Conservation (phyloP, 345 rosid genomes). For the Stellera chamaejasme region DNA sequence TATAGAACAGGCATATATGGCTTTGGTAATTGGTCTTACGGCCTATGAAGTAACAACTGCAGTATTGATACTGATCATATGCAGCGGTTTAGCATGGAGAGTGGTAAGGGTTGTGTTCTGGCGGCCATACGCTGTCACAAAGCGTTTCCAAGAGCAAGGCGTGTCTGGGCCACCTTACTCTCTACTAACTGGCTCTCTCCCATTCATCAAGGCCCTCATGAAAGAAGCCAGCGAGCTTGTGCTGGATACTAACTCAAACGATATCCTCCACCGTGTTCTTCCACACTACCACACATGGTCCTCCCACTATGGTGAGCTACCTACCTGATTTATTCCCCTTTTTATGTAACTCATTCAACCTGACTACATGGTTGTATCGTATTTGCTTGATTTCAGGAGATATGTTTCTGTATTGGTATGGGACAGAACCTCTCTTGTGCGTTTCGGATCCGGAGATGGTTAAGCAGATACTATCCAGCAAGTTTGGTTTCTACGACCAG, state of each 20-base stretch:
- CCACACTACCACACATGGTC: constrained; percentile 26
- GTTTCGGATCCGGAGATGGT: constrained; percentile 19
- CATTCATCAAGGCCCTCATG: constrained; percentile 13
- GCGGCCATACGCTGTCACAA: constrained; percentile 25
- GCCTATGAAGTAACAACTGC: too few relatives aligned
- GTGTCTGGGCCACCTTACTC: constrained; percentile 20
- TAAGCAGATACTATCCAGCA: constrained; percentile 24
- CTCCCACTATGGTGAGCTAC: constrained; percentile 18
- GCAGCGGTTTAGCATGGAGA: neutral
- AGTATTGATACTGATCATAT: too few relatives aligned
- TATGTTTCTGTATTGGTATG: constrained; percentile 21
- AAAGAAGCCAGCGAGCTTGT: constrained; percentile 1
- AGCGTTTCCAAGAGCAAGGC: constrained; percentile 24
- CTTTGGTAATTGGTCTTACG: too few relatives aligned
- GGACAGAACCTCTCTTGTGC: constrained; percentile 13
- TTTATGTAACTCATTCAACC: too few relatives aligned
- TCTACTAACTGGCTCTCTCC: constrained; percentile 21
- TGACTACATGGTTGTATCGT: too few relatives aligned
- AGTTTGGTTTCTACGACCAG: constrained; percentile 18
- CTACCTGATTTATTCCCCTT: neutral
- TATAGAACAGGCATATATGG: too few relatives aligned
- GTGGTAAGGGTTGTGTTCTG: constrained; percentile 14
- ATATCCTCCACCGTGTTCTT: constrained; percentile 12
- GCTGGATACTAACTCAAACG: constrained; percentile 21
- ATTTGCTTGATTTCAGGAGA: constrained; percentile 11